Conservation (phyloP, 345 rosid genomes). For the Eucalyptus albens region DNA sequence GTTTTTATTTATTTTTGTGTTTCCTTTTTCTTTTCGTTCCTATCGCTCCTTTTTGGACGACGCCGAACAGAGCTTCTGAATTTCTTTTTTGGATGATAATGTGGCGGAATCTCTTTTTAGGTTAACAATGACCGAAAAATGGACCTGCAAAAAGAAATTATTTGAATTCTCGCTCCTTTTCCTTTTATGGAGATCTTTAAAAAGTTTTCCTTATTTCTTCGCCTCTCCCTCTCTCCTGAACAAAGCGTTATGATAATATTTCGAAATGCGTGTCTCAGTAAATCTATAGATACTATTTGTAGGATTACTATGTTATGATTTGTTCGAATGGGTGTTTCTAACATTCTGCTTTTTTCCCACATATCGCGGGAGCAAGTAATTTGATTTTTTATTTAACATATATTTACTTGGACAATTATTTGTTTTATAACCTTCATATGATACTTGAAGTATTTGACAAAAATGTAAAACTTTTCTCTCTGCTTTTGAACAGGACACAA, state of each 20-base stretch:
- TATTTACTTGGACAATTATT: background rate
- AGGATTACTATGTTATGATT: background rate
- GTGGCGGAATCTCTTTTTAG: background rate
- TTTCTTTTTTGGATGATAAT: background rate
- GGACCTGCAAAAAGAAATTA: background rate
- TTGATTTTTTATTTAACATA: background rate
- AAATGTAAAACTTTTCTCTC: background rate
- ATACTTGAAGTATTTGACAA: background rate
- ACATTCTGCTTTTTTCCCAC: rapidly evolving
- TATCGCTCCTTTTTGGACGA: background rate
- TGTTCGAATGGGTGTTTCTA: background rate
- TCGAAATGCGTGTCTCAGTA: background rate
- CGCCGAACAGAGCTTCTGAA: background rate
- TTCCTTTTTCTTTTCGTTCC: background rate
- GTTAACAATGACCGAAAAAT: background rate
- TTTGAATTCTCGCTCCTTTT: background rate
- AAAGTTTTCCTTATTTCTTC: background rate
- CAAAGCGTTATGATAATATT: background rate
- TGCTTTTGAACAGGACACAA: background rate
- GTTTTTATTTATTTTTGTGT: background rate
- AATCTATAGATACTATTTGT: background rate
- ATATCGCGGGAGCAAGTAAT: background rate
- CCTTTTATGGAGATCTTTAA: background rate
- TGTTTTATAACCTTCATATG: background rate
- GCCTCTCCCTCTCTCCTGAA: background rate